phyloP scores from a whole-genome alignment of 164 flowering plant genomes.

The Vitis rotundifolia region DNA sequence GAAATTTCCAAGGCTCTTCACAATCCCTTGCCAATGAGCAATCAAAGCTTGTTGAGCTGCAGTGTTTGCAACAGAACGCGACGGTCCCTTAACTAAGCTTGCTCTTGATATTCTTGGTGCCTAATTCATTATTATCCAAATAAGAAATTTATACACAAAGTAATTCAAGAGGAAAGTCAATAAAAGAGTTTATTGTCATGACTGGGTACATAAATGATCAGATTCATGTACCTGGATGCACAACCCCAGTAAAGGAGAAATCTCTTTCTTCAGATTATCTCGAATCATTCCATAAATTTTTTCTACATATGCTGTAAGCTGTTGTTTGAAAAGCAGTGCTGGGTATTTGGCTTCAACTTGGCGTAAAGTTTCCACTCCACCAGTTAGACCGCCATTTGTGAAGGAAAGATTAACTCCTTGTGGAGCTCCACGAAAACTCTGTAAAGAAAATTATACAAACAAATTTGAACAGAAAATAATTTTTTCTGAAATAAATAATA shows the following conservation, averaged over 20 bases:
- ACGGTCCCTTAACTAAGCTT: slow-evolving; percentile 92
- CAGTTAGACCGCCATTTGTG: slow-evolving; percentile 57
- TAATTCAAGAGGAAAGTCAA: background rate
- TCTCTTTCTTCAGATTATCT: slow-evolving; percentile 96
- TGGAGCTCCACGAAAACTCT: slow-evolving; percentile 96
- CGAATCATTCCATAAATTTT: slow-evolving; percentile 99
- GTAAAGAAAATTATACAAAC: slow-evolving; percentile 4
- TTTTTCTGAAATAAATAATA: background rate
- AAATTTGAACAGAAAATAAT: background rate
- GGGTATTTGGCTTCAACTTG: slow-evolving; percentile 99
- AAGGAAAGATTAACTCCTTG: slow-evolving; percentile 84
- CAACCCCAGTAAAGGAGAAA: slow-evolving; percentile 92
- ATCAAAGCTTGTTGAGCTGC: slow-evolving; percentile 92
- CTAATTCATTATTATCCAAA: slow-evolving; percentile 33
- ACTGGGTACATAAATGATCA: background rate
- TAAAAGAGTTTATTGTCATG: background rate
- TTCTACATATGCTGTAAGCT: slow-evolving; percentile 98
- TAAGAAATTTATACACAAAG: background rate
- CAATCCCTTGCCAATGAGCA: slow-evolving; percentile 99
- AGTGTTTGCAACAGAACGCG: slow-evolving; percentile 74
- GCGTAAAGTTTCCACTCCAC: slow-evolving; percentile 73
- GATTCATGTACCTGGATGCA: slow-evolving; percentile 82
- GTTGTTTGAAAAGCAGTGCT: slow-evolving; percentile 97
- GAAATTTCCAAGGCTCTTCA: slow-evolving; percentile 86
- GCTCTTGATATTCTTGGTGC: slow-evolving; percentile 99